Evolutionary conservation across 2,329 filamentous ascomycete genomes (phyloP).

Genomic region (Orbilia quercus): DNA sequence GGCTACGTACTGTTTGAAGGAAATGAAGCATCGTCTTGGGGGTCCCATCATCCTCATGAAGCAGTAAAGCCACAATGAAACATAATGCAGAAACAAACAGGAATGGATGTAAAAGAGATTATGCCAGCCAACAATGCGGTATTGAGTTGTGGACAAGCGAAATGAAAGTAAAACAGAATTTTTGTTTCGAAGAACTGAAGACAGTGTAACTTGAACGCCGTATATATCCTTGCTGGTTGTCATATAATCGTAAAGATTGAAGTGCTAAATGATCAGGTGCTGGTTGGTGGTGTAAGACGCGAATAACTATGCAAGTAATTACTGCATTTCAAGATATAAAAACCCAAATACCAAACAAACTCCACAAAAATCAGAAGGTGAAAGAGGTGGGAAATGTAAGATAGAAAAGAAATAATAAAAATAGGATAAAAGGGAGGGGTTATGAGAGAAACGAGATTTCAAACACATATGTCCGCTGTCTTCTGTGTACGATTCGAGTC

Average conservation of each 20-base stretch:
- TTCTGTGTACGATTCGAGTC: constrained; percentile 47
- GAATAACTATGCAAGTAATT: constrained; percentile 27
- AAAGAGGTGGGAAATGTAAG: constrained; percentile 59
- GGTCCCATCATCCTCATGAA: constrained; percentile 45
- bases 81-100: constrained; percentile 36
- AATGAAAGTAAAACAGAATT: constrained; percentile 10
- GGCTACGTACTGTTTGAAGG: constrained; percentile 56
- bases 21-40: constrained; percentile 43
- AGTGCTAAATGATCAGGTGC: constrained; percentile 53
- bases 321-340: constrained; percentile 56
- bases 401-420: constrained; percentile 53
- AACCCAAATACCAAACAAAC: constrained; percentile 54
- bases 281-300: constrained; percentile 34
- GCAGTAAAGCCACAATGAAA: constrained; percentile 35
- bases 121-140: constrained; percentile 10
- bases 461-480: constrained; percentile 39
- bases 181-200: constrained; percentile 33
- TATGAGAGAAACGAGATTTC: constrained; percentile 11
- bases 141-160: constrained; percentile 5
- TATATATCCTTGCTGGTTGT: constrained; percentile 53
- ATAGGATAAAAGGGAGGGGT: constrained; percentile 8
- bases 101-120: not conserved
- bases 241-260: constrained; percentile 53
- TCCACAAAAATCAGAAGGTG: constrained; percentile 56
- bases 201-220: constrained; percentile 34